These are phyloP conservation scores for Yamadazyma sp. DNA, from an alignment of 805 yeast species.

Conservation along the genomic window DNA sequence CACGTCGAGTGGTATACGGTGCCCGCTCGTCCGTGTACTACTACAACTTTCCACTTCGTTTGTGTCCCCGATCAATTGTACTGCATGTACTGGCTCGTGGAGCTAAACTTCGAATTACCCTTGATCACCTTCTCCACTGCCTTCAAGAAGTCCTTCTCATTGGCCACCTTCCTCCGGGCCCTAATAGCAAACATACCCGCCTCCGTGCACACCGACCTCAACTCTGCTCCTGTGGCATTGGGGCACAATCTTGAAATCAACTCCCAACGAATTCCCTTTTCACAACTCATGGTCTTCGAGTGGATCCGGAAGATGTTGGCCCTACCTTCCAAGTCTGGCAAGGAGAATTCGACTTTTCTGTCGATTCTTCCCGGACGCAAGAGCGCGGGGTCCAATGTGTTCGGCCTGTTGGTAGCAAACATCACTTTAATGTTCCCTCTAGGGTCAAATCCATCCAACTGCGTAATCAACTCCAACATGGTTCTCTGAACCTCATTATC, in stretches of 20 bases:
- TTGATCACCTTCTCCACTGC: constrained; percentile 98
- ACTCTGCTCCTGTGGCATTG: constrained; percentile 97
- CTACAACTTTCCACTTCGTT: too few species aligned
- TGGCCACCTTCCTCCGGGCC: constrained; percentile 96
- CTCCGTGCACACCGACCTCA: constrained; percentile 97
- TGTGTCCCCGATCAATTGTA: too few species aligned
- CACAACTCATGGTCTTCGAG: constrained; percentile 96
- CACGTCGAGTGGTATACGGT: too few species aligned
- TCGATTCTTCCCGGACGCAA: constrained; percentile 98
- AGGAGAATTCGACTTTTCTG: constrained; percentile 94
- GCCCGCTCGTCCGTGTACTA: too few species aligned
- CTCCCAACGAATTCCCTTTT: constrained; percentile 98
- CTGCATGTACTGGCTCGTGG: constrained; percentile 98
- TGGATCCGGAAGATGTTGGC: constrained; percentile 97
- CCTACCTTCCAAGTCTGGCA: constrained; percentile 96
- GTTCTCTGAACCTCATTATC: constrained; percentile 99
- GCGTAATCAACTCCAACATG: constrained; percentile 97
- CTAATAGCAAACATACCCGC: constrained; percentile 99
- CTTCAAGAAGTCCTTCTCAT: constrained; percentile 95
- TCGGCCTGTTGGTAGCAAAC: constrained; percentile 99
- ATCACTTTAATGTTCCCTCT: constrained; percentile 98
- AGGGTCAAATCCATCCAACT: constrained; percentile 97
- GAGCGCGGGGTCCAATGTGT: constrained; percentile 96
- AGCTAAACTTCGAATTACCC: constrained; percentile 96
- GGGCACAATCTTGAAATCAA: constrained; percentile 96